Evolutionary conservation across 768 basidiomycete species (phyloP), one percentile per base, ranked within the genome.

Genomic region (Podaxis sp.): DNA sequence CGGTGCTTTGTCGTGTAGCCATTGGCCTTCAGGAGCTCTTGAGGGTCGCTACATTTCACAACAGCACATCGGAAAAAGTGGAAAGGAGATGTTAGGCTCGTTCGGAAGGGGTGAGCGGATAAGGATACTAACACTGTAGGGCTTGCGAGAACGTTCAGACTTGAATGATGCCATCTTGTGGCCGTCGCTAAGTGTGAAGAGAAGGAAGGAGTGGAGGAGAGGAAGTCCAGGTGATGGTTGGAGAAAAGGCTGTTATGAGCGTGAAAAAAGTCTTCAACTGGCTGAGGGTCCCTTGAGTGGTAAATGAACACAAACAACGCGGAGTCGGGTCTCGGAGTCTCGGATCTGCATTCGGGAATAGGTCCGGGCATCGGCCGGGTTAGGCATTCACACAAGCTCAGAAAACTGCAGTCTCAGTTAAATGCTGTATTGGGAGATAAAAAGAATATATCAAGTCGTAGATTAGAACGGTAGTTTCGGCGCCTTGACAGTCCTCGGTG

Each of bases 1-100:
- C 4, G 56, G 50, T 38, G 50, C 63, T 37, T 81, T 86, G 81
- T 92, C 90, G 73, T 92, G 90, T 27, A 86, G 68, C 90, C 90
- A 91, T 69, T 82, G 80, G 60, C 84, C 87, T 46, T 90, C 86
- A 23, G 77, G 75, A 58, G 77, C 79, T 64, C 76, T 71, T 57
- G 81, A 76, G 61, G 87, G 86, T 65, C 88, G 85, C 88, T 89
- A 66, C 53, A 44, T 2, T 9, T 44, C 40, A 21, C 18, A 28
- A 3, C 35, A 28, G 25, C 9, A 25, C 21, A 28, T 37, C 37
- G 48, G 7, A 50, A 46, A 37, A 18, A 21, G 27, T 27, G 27
- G 1, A n/a, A 18, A 42, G 27, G 42, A n/a, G 25, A 50, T 23
- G 21, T 38, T 11, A 47, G 28, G 25, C 14, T 44, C 13, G n/a